Evolutionary conservation across 768 basidiomycete genomes (phyloP).

Genomic region (Amanita subjunquillea): DNA sequence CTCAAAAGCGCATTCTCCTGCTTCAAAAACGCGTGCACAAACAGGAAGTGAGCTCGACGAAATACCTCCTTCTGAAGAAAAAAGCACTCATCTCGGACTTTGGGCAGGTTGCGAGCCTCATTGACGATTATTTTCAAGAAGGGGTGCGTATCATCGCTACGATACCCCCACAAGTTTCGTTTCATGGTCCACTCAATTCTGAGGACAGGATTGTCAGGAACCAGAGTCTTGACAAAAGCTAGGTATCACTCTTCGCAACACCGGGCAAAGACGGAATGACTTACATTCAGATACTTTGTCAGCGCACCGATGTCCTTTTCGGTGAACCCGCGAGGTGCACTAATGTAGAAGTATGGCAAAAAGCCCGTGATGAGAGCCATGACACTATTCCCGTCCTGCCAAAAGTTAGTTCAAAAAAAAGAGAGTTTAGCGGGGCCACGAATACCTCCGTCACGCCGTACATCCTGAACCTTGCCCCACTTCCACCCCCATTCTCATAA

Average conservation of each 20-base stretch:
- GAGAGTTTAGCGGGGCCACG: not conserved
- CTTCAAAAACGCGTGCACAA: slow-evolving; percentile 55
- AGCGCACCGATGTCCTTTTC: slow-evolving; percentile 59
- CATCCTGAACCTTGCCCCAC: slow-evolving; percentile 46
- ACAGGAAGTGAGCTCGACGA: slow-evolving; percentile 9
- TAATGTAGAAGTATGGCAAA: slow-evolving; percentile 87
- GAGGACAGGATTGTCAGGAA: slow-evolving; percentile 22
- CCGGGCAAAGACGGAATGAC: slow-evolving; percentile 13
- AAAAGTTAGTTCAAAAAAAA: not conserved
- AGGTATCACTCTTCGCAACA: not conserved
- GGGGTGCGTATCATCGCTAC: slow-evolving; percentile 64
- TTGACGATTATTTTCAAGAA: slow-evolving; percentile 80
- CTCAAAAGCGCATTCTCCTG: slow-evolving; percentile 60
- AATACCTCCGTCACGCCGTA: slow-evolving; percentile 86
- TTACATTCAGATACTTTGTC: slow-evolving; percentile 63
- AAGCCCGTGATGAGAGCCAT: slow-evolving; percentile 76
- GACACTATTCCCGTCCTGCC: slow-evolving; percentile 79
- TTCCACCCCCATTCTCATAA: slow-evolving; percentile 31
- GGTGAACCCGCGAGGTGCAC: slow-evolving; percentile 76
- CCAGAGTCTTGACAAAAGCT: not conserved
- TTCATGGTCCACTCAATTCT: slow-evolving; percentile 51
- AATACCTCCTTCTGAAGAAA: not conserved
- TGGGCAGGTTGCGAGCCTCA: slow-evolving; percentile 71
- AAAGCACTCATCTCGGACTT: slow-evolving; percentile 77
- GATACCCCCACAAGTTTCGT: slow-evolving; percentile 80